Evolutionary conservation across 2,329 filamentous ascomycete species (phyloP).

Genomic region (Trichoderma arundinaceum): DNA sequence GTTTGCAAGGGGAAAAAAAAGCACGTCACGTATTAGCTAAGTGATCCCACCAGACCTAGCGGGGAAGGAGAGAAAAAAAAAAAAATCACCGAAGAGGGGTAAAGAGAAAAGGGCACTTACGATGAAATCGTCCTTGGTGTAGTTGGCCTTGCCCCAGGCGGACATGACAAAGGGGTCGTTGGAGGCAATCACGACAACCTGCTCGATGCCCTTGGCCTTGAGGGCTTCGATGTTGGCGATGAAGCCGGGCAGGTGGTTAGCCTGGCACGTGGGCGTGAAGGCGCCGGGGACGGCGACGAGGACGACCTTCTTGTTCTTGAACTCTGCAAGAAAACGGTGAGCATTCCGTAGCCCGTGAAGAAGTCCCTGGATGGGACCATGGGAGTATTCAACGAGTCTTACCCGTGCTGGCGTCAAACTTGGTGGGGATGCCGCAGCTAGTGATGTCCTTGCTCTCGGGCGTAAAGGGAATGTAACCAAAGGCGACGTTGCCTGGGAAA

Average conservation of each 20-base stretch:
- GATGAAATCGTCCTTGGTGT: conserved; percentile 70
- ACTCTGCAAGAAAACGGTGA: conserved; percentile 47
- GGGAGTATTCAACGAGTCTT: conserved; percentile 36
- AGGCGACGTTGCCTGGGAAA: conserved; percentile 81
- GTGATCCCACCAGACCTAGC: neutral
- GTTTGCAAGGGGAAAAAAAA: conserved; percentile 5
- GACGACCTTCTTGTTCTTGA: conserved; percentile 62
- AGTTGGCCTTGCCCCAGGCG: conserved; percentile 89
- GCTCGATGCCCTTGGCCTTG: conserved; percentile 80
- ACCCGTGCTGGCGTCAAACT: conserved; percentile 80
- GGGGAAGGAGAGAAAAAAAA: neutral
- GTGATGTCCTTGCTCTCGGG: conserved; percentile 71
- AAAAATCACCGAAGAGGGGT: neutral
- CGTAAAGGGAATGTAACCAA: conserved; percentile 82
- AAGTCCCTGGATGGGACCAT: no score
- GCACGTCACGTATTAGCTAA: conserved; percentile 6
- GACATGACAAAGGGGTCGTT: conserved; percentile 90
- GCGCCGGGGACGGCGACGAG: conserved; percentile 68
- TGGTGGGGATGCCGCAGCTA: conserved; percentile 76
- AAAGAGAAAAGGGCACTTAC: conserved; percentile 46
- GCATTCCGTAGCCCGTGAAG: no score
- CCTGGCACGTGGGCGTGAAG: conserved; percentile 87
- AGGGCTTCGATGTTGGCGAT: conserved; percentile 72
- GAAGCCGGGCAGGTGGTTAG: conserved; percentile 80
- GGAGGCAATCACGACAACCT: conserved; percentile 79